A percentile compares a stretch with the other conserved stretches of the same genome.
Evolutionary conservation across 2,329 filamentous ascomycete species (phyloP).

Genomic region (Cordyceps tenuipes): DNA sequence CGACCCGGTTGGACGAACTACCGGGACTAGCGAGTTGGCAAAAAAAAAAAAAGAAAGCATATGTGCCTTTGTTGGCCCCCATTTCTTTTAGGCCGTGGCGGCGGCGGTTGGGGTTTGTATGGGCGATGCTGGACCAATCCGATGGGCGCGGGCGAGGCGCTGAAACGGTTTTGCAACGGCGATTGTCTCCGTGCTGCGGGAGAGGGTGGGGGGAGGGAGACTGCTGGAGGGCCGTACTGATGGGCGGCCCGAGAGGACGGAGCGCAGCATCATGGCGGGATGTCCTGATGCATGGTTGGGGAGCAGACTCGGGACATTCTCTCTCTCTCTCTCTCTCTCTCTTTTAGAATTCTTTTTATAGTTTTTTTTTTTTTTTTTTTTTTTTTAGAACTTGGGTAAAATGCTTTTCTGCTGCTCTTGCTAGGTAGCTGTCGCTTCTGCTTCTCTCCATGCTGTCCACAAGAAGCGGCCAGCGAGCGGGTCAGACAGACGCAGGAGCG

Average conservation of each 20-base stretch:
- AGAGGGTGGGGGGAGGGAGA: too few relatives aligned
- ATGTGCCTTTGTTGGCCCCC: too few relatives aligned
- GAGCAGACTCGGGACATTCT: neutral
- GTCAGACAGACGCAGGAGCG: neutral
- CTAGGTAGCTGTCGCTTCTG: too few relatives aligned
- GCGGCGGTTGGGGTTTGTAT: neutral
- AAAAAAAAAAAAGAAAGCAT: neutral
- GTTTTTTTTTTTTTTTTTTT: too few relatives aligned
- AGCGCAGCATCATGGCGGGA: too few relatives aligned
- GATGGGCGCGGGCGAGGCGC: neutral
- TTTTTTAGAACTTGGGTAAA: too few relatives aligned
- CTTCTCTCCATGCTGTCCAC: neutral
- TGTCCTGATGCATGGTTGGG: slow-evolving; percentile 1
- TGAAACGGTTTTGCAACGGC: slow-evolving; percentile 6
- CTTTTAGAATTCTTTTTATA: too few relatives aligned
- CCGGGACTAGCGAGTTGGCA: neutral
- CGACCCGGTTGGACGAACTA: neutral
- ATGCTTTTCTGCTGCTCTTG: too few relatives aligned
- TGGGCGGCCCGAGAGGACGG: neutral
- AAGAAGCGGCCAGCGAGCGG: neutral
- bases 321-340: too few relatives aligned
- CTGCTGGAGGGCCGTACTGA: too few relatives aligned
- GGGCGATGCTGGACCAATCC: neutral
- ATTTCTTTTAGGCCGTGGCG: neutral
- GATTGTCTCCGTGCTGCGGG: neutral